These are phyloP conservation scores for Ogataea zsoltii DNA, from an alignment of 805 yeast genomes.

Conservation along the genomic window DNA sequence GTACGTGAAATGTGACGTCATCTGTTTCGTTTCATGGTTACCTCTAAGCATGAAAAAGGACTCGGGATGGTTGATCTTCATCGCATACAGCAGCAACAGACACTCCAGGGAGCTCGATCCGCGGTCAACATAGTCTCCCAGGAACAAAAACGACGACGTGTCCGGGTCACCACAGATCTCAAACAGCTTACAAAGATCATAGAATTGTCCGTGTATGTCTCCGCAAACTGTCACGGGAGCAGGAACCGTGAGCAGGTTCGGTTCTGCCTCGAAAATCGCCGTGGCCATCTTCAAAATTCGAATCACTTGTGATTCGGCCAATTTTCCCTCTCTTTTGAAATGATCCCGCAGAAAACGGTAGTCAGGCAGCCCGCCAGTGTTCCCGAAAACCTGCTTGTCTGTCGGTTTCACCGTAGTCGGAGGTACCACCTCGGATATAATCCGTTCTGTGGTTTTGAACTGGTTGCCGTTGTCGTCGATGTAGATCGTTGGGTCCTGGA, in stretches of 20 bases:
- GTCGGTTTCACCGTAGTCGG: slow-evolving; percentile 67
- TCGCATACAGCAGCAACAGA: slow-evolving; percentile 69
- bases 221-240: slow-evolving; percentile 97
- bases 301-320: slow-evolving; percentile 68
- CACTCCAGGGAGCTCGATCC: slow-evolving; percentile 90
- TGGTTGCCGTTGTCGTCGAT: slow-evolving; percentile 59
- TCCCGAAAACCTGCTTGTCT: slow-evolving; percentile 66
- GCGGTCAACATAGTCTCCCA: slow-evolving; percentile 95
- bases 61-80: slow-evolving; percentile 73
- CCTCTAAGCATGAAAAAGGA: slow-evolving; percentile 86
- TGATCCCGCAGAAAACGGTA: slow-evolving; percentile 70
- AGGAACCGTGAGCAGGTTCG: slow-evolving; percentile 76
- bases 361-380: slow-evolving; percentile 66
- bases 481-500: slow-evolving; percentile 42
- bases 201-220: slow-evolving; percentile 95
- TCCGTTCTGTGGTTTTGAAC: slow-evolving; percentile 58
- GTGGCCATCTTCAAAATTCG: slow-evolving; percentile 68
- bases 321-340: slow-evolving; percentile 77
- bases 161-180: slow-evolving; percentile 91
- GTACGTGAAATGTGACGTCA: slow-evolving; percentile 92
- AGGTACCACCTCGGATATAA: slow-evolving; percentile 56
- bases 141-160: slow-evolving; percentile 72
- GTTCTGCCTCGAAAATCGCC: slow-evolving; percentile 62
- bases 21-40: slow-evolving; percentile 91
- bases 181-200: slow-evolving; percentile 83